phyloP scores from a whole-genome alignment of 176 grass and related monocot species.

The Poa annua region DNA sequence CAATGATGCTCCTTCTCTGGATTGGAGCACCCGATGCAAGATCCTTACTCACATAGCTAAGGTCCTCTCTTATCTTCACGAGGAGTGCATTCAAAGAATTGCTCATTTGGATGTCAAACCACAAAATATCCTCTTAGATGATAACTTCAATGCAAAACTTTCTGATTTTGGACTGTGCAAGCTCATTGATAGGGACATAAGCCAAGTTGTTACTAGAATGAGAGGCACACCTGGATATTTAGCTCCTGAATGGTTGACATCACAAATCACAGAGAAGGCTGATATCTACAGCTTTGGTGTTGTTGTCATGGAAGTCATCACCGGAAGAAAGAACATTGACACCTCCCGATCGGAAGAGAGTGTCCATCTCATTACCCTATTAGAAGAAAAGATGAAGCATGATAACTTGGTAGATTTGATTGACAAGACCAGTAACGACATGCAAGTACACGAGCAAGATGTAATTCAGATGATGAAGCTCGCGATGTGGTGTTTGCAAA shows the following conservation, averaged over 20 bases:
- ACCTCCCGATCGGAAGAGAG: slow-evolving; percentile 39
- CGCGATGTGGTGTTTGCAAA: slow-evolving; percentile 62
- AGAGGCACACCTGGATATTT: slow-evolving; percentile 46
- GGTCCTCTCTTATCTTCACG: slow-evolving; percentile 58
- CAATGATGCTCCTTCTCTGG: neutral
- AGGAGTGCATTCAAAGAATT: slow-evolving; percentile 51
- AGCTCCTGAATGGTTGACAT: slow-evolving; percentile 48
- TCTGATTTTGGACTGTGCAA: slow-evolving; percentile 53
- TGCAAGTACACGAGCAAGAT: slow-evolving; percentile 34
- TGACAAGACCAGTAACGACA: neutral
- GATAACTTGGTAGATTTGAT: slow-evolving; percentile 37
- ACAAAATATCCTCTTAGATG: slow-evolving; percentile 57
- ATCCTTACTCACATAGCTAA: slow-evolving; percentile 49
- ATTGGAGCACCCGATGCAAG: slow-evolving; percentile 38
- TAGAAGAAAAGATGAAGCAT: slow-evolving; percentile 40
- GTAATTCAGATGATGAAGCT: slow-evolving; percentile 44
- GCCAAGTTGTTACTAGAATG: slow-evolving; percentile 36
- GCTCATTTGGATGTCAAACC: slow-evolving; percentile 55
- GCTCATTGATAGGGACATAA: slow-evolving; percentile 38
- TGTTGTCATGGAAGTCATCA: slow-evolving; percentile 42
- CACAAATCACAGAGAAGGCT: slow-evolving; percentile 39
- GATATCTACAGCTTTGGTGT: slow-evolving; percentile 55
- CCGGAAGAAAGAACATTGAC: slow-evolving; percentile 45
- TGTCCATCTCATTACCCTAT: slow-evolving; percentile 34
- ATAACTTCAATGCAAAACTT: slow-evolving; percentile 38